Percentiles rank a stretch among this genome's conserved stretches.
phyloP scores from a whole-genome alignment of 805 yeast genomes.

The Lachancea sp. region DNA sequence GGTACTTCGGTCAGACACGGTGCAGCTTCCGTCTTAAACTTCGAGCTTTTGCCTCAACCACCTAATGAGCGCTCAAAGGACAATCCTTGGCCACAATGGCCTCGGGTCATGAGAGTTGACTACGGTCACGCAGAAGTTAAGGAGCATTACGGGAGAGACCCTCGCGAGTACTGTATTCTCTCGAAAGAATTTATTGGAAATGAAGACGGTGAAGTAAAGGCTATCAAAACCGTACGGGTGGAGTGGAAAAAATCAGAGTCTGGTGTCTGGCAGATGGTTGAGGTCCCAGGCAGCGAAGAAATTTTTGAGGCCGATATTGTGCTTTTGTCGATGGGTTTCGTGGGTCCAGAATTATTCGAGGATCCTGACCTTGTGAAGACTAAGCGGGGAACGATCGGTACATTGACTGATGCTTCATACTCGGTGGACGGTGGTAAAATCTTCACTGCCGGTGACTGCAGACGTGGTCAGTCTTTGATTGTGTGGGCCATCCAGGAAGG shows the following conservation, averaged over 20 bases:
- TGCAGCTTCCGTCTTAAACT: conserved; percentile 87
- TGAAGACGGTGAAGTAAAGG: conserved; percentile 90
- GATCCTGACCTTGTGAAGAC: conserved; percentile 51
- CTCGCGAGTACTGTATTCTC: conserved; percentile 91
- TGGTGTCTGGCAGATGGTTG: conserved; percentile 99
- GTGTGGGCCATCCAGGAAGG: conserved; percentile 99
- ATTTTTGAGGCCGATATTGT: conserved; percentile 92
- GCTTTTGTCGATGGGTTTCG: conserved; percentile 91
- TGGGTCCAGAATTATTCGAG: conserved; percentile 88
- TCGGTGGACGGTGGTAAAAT: conserved; percentile 59
- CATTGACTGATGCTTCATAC: conserved; percentile 53
- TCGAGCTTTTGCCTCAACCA: conserved; percentile 91
- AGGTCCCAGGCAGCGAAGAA: conserved; percentile 91
- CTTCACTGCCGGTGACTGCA: conserved; percentile 97
- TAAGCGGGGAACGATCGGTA: conserved; percentile 75
- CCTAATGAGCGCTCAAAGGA: conserved; percentile 80
- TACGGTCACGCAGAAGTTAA: conserved; percentile 95
- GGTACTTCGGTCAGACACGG: conserved; percentile 98
- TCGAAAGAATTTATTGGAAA: conserved; percentile 95
- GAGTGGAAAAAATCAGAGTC: conserved; percentile 95
- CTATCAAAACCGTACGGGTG: conserved; percentile 92
- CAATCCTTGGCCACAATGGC: conserved; percentile 99
- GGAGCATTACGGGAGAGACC: conserved; percentile 93
- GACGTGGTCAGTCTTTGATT: conserved; percentile 96
- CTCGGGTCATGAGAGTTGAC: conserved; percentile 93